These are phyloP conservation scores for Yamadazyma dushanensis DNA, from an alignment of 1,139 yeast genomes.

Conservation along the genomic window DNA sequence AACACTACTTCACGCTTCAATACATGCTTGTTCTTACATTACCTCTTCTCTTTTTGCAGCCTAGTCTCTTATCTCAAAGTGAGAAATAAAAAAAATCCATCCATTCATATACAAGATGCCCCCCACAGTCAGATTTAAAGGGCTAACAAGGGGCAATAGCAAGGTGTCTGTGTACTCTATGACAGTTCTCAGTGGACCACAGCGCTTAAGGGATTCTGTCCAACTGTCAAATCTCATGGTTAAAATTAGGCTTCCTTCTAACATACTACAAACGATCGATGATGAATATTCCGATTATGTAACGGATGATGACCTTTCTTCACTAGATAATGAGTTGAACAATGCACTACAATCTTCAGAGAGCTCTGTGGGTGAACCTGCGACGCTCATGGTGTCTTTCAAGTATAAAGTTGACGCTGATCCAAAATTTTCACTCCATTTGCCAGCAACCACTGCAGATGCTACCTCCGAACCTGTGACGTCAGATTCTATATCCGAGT, in stretches of 20 bases:
- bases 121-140: conserved; percentile 9
- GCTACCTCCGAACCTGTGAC: too few relatives aligned
- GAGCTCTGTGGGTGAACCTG: neutral
- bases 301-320: conserved; percentile 12
- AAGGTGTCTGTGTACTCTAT: conserved; percentile 11
- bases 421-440: too few relatives aligned
- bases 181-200: conserved; percentile 1
- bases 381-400: neutral
- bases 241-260: conserved; percentile 17
- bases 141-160: conserved; percentile 8
- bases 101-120: conserved; percentile 7
- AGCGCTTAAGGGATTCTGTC: neutral
- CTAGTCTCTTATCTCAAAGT: neutral
- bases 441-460: too few relatives aligned
- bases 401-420: too few relatives aligned
- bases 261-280: neutral
- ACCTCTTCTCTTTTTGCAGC: neutral
- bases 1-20: too few relatives aligned
- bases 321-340: conserved; percentile 20
- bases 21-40: too few relatives aligned
- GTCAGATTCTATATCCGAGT: too few relatives aligned
- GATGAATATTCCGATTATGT: conserved; percentile 1
- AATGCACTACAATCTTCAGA: conserved; percentile 10
- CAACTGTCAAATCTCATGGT: conserved; percentile 11
- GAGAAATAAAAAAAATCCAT: neutral